These are phyloP conservation scores for Saturnispora galanensis DNA, from an alignment of 805 yeast genomes.

Conservation along the genomic window DNA sequence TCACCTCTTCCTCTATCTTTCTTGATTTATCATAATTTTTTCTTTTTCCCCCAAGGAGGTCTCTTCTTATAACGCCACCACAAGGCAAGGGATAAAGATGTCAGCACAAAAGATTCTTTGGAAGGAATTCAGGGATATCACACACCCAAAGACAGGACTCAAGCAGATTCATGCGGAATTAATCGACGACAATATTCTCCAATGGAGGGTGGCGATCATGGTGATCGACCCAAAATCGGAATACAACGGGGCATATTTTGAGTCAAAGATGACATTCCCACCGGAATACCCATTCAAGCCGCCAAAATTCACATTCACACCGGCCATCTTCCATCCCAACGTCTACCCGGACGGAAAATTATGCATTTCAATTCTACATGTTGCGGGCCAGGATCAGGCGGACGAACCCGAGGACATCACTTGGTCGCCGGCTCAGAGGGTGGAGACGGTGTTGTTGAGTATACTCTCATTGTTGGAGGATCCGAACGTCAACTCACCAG, in stretches of 20 bases:
- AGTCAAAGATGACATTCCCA: conserved; percentile 90
- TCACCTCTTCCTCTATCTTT: too few relatives aligned
- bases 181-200: conserved; percentile 43
- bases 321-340: conserved; percentile 93
- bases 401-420: conserved; percentile 93
- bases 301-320: conserved; percentile 87
- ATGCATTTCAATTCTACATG: conserved; percentile 88
- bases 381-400: conserved; percentile 74
- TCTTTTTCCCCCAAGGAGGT: not conserved
- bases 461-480: conserved; percentile 87
- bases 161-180: conserved; percentile 31
- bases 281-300: conserved; percentile 87
- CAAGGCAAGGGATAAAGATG: conserved; percentile 5
- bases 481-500: conserved; percentile 90
- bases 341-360: conserved; percentile 90
- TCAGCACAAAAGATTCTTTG: conserved; percentile 62
- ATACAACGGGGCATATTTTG: conserved; percentile 91
- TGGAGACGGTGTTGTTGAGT: conserved; percentile 84
- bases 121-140: conserved; percentile 89
- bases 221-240: conserved; percentile 82
- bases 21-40: not conserved
- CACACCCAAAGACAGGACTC: conserved; percentile 74
- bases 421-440: conserved; percentile 93
- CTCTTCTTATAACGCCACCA: not conserved
- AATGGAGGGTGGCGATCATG: conserved; percentile 86